A percentile compares a stretch with the other conserved stretches of the same genome.
Conservation (phyloP, 2,329 filamentous ascomycete genomes). For the Aschersonia sp. region DNA sequence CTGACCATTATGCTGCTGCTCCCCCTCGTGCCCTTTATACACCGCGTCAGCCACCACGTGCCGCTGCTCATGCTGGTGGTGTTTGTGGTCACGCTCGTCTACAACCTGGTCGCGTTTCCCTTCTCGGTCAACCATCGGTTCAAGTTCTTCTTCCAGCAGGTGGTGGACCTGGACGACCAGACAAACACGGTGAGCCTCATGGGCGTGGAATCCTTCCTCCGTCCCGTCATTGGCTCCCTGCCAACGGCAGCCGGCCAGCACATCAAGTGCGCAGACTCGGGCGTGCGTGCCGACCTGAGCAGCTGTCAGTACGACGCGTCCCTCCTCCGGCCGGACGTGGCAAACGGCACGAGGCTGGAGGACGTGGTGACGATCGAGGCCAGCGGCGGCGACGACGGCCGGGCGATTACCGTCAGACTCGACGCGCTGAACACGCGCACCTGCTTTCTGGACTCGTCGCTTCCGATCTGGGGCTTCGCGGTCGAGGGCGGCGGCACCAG, state of each 20-base stretch:
- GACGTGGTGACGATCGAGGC: constrained; percentile 48
- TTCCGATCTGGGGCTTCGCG: constrained; percentile 47
- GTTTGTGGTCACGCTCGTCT: constrained; percentile 62
- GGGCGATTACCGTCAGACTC: constrained; percentile 48
- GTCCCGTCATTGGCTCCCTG: constrained; percentile 49
- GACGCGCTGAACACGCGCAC: constrained; percentile 61
- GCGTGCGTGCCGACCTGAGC: constrained; percentile 29
- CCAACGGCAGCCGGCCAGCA: constrained; percentile 54
- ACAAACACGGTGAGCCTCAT: constrained; percentile 53
- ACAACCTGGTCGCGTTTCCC: constrained; percentile 77
- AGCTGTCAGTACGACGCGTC: constrained; percentile 59
- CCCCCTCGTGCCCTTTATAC: constrained; percentile 70
- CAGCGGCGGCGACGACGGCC: constrained; percentile 16
- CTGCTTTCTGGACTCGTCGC: constrained; percentile 60
- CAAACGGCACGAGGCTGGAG: constrained; percentile 26
- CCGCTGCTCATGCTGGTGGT: constrained; percentile 63
- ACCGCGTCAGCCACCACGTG: constrained; percentile 71
- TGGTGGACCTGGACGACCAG: constrained; percentile 61
- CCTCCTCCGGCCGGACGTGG: constrained; percentile 44
- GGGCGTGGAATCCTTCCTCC: constrained; percentile 53
- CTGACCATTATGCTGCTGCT: constrained; percentile 59
- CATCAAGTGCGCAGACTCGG: constrained; percentile 30
- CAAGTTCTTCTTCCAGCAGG: constrained; percentile 79
- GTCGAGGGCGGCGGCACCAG: constrained; percentile 45
- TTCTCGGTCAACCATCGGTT: constrained; percentile 68